Conservation (phyloP, 2,329 filamentous ascomycete species). For the Colletotrichum sp. region DNA sequence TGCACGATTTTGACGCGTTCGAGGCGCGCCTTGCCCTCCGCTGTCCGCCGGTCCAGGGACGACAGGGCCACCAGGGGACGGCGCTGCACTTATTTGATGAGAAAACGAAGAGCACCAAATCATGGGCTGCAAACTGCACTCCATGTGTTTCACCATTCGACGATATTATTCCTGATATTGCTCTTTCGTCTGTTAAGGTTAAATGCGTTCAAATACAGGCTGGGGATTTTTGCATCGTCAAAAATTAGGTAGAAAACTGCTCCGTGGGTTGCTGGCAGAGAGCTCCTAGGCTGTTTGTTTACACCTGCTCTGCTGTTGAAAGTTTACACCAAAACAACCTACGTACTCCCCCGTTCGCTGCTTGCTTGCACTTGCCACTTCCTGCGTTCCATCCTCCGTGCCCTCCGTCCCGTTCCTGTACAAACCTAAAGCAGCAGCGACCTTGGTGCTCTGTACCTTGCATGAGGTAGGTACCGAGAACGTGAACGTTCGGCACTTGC, state of each 20-base stretch:
- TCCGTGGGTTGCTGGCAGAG: neutral
- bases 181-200: neutral
- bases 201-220: neutral
- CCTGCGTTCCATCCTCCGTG: neutral
- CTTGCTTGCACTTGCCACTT: neutral
- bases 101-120: neutral
- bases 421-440: neutral
- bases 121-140: neutral
- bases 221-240: neutral
- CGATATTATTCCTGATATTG: neutral
- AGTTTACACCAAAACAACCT: neutral
- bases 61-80: neutral
- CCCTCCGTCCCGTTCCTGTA: neutral
- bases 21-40: slow-evolving; percentile 6
- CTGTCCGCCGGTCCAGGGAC: neutral
- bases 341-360: neutral
- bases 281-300: neutral
- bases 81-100: neutral
- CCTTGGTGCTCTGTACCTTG: neutral
- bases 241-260: neutral
- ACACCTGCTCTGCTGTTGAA: neutral
- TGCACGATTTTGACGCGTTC: slow-evolving; percentile 22
- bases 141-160: neutral
- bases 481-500: neutral
- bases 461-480: neutral